Evolutionary conservation across 805 yeast genomes (phyloP).

Genomic region (Kazachstania taianensis): DNA sequence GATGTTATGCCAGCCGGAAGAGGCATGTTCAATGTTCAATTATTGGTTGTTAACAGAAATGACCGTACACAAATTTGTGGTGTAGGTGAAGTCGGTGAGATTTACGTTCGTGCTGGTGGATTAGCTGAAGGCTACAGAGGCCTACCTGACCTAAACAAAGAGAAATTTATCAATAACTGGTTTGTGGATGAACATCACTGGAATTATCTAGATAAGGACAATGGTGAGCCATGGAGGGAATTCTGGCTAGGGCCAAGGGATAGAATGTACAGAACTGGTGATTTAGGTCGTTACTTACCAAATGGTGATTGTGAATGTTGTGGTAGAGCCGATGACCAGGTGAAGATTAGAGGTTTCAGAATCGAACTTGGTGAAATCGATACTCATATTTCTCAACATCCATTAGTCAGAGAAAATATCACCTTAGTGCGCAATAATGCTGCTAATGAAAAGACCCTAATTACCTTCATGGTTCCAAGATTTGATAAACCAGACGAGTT

Average conservation of each 20-base stretch:
- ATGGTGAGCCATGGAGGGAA: conserved; percentile 54
- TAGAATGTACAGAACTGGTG: conserved; percentile 93
- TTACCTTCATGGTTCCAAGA: conserved; percentile 87
- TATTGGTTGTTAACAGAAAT: conserved; percentile 84
- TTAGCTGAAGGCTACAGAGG: conserved; percentile 93
- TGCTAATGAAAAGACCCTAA: conserved; percentile 83
- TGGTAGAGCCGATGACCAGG: conserved; percentile 98
- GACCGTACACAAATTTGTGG: conserved; percentile 90
- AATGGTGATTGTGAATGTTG: conserved; percentile 97
- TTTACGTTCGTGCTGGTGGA: conserved; percentile 97
- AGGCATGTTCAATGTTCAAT: conserved; percentile 93
- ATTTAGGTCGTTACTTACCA: conserved; percentile 89
- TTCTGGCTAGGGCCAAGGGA: conserved; percentile 93
- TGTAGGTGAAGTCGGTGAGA: conserved; percentile 98
- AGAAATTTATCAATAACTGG: conserved; percentile 90
- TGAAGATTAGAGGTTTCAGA: conserved; percentile 95
- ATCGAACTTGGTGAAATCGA: conserved; percentile 98
- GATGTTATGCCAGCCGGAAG: conserved; percentile 98
- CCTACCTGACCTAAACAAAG: conserved; percentile 75
- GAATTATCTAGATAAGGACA: conserved; percentile 43
- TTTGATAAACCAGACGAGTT: conserved; percentile 41
- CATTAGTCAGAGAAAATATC: conserved; percentile 81
- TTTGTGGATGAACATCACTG: conserved; percentile 61
- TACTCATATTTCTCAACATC: conserved; percentile 91
- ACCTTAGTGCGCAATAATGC: conserved; percentile 87